Evolutionary conservation across 1,284 basidiomycete species (phyloP), one percentile per base, ranked within the genome.

Genomic region (Boletus sp.): DNA sequence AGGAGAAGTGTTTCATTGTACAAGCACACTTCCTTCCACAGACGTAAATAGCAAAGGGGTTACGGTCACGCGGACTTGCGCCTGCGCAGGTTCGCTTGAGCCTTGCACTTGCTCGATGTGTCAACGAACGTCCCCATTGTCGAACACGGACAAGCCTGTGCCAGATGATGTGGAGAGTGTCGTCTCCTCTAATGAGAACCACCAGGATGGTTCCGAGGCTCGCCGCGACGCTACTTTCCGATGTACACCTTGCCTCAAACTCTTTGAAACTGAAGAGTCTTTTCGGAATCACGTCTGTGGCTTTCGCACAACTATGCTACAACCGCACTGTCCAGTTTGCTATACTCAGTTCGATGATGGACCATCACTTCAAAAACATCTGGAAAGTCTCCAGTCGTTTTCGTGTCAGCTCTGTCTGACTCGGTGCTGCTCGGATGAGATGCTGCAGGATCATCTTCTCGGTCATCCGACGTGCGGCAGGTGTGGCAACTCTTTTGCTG

Each of bases 361-460:
- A 5, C 4, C n/a, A 2, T 46, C 29, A 13, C 52, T 67, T 19
- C 53, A 53, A 34, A 17, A 52, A 19, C 62, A 67, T 22, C 6
- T 59, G 27, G 39, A 59, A 26, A 47, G 41, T 13, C 50, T 46
- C 2, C 17, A 41, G 20, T 19, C 30, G 10, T 48, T 59, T 26
- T 46, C 47, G 5, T 64, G 62, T 46, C 49, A 51, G 22, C 41
- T 59, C 16, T 64, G 65, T 33, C 33, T 4, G 33, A 33, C 42
- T 51, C 45, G 45, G 26, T 63, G 50, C 39, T 64, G 62, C 34
- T 65, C 64, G 26, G 44, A 58, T 10, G 55, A 61, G 42, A 54
- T 61, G 46, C 14, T 67, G 20, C 49, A 63, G 20, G 63, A 66
- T 32, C 62, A 64, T 48, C 10, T 65, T 1, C 46, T 65, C 25